Base-by-base conservation (phyloP, 2,329 filamentous ascomycete genomes). In the Stenocarpella maydis region DNA sequence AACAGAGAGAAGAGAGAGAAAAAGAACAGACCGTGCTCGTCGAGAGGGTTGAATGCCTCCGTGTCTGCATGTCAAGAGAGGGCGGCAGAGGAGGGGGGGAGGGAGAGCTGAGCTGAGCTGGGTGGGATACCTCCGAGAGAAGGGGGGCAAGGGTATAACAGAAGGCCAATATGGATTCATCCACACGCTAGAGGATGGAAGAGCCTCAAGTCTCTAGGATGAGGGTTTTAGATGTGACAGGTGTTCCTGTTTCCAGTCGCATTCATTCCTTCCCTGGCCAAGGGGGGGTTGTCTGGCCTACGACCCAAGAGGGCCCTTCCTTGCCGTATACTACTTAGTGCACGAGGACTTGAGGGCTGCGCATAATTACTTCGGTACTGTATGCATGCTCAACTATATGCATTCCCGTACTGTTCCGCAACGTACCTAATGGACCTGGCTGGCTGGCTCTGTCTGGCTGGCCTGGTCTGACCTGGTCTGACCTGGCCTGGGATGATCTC, bases 191-290 rank as follows among this genome's bases (percentile, higher is more conserved):
- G 10, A 66, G 24, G 5, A 49, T 12, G 41, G 37, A 58, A 67
- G 65, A 67, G 65, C 52, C 65, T 58, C 65, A 67, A 4, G 43
- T 58, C 28, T 47, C 43, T 31, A 63, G 52, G 24, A 55, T 31
- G 52, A 28, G 24, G 31, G 41, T 58, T 67, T 41, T 49, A 54
- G 64, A 66, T 47, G 21, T 65, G 52, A 67, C 39, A 67, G n/a
- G n/a, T 50, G 65, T 58, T 58, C 65, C 65, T 49, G 31, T 58
- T 58, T 67, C 54, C 45, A 67, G 65, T 63, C 49, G 41, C 58
- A 63, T 63, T 63, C 34, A 37, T 12, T 37, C 34, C 34, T 37
- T 37, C 43, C 28, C n/a, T 24, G 28, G 37, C 41, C 58, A 63
- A 28, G 58, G 41, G n/a, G n/a, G n/a, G n/a, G n/a, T n/a, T n/a